A percentile compares a stretch with the other conserved stretches of the same genome.
phyloP scores from a whole-genome alignment of 1,284 basidiomycete species.

The Heterobasidion annosum region DNA sequence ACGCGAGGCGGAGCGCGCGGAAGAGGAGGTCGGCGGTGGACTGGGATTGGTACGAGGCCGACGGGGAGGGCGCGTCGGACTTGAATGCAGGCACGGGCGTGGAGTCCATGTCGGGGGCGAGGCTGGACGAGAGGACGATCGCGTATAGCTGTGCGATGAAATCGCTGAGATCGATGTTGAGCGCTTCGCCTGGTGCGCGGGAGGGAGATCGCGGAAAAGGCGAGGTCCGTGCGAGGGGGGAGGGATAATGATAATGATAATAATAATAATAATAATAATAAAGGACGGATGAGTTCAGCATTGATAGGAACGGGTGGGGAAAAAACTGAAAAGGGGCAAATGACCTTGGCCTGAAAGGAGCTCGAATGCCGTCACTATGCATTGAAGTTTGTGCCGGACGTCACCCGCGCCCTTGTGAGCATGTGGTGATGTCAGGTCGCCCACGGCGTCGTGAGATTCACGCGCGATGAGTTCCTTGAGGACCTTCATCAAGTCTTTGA shows the following conservation, averaged over 20 bases:
- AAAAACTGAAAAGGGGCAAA: conserved; percentile 1
- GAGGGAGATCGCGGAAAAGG: background rate
- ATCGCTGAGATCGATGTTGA: conserved; percentile 92
- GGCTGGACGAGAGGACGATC: conserved; percentile 53
- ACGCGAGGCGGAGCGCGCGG: conserved; percentile 73
- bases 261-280: background rate
- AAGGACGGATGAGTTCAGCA: background rate
- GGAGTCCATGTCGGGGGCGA: background rate
- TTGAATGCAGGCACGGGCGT: conserved; percentile 16
- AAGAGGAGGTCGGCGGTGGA: conserved; percentile 75
- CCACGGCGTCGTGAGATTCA: conserved; percentile 25
- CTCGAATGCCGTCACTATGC: conserved; percentile 94
- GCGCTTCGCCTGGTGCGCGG: conserved; percentile 66
- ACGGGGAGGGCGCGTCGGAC: conserved; percentile 19
- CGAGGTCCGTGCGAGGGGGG: background rate
- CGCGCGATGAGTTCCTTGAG: conserved; percentile 71
- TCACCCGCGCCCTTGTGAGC: conserved; percentile 13
- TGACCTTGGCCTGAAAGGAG: conserved; percentile 90
- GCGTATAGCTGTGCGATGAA: conserved; percentile 77
- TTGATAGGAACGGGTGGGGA: background rate
- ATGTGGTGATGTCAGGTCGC: conserved; percentile 14
- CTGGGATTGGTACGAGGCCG: conserved; percentile 2
- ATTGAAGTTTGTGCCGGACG: conserved; percentile 66
- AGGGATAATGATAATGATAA: background rate
- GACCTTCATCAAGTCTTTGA: conserved; percentile 88